Base-by-base conservation (phyloP, 805 yeast genomes). In the Candida patagonica region DNA sequence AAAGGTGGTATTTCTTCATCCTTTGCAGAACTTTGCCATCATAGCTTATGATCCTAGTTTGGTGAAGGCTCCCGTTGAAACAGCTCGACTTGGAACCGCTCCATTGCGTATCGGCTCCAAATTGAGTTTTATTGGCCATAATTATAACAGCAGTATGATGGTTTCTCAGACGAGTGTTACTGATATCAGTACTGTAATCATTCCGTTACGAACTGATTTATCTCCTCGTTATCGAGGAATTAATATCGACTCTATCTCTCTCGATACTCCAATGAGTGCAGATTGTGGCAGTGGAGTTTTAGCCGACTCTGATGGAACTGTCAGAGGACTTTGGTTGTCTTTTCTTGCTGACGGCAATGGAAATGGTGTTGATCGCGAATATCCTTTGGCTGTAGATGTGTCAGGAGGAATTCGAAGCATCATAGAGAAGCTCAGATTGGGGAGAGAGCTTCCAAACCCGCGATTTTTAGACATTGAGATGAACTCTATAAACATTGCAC, bases 191-290 rank as follows among this genome's bases (percentile, higher is more conserved):
- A 75, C 89, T 3, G 66, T 80, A 34, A 80, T 77, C 54, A 71
- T 87, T 15, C 89, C 94, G 12, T 69, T 80, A 16, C 75, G 76
- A 47, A 65, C 76, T 1, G 65, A 70, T 26, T 35, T 41, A 12
- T 65, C 80, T 8, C 96, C 96, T 20, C 73, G 92, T 44, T 87
- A 83, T 60, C 73, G 94, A 54, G 95, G 87, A 4, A 79, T 88
- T 2, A 86, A 86, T 54, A 61, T 86, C 34, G 95, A 85, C 53
- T 78, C 86, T 22, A 66, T 85, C 19, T 66, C 82, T 9, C 70
- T 85, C 31, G 95, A 88, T 53, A 78, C 84, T 29, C 76, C 74
- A 41, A 60, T 80, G 37, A 74, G 84, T 35, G 74, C 74, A 32
- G 85, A 81, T 46, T 84, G 94, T 60, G 74, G 73, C 21, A 73